Base-by-base conservation (phyloP, 108 stramenopile species). In the Phaeodactylum tricornutum region DNA sequence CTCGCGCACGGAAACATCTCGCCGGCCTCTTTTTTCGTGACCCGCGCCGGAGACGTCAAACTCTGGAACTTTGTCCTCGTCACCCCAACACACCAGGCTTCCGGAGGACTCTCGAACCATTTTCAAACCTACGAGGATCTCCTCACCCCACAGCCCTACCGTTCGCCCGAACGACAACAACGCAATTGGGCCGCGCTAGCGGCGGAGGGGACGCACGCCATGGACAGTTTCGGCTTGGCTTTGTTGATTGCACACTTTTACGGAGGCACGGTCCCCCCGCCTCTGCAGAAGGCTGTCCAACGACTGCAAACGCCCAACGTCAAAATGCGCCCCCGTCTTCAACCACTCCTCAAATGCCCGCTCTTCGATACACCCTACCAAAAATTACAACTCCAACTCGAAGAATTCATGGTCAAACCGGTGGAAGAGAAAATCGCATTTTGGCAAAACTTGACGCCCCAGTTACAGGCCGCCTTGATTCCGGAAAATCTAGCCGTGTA, bases 41-140 rank as follows among this genome's bases (percentile, higher is more conserved):
- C 86, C 6, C 72, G 65, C 11, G 59, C 71, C 25, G 91, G 90
- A 9, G 91, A 92, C 55, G 87, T 85, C 53, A 92, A 92, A 52
- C 50, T 92, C 11, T 84, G 77, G 55, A 79, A 76, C 29, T 92
- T 84, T 61, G 66, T 64, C 41, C 35, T 92, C 0, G 50, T 69
- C n/a, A 81, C 79, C 1, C 75, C 76, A 8, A 60, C 67, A 29
- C 64, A 57, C 17, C 61, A 66, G 29, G 73, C 61, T 16, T 55
- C 55, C 1, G 77, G 74, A 2, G 79, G 78, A 23, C 81, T 84
- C 17, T 59, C 71, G 15, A 54, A 62, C 8, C 79, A 81, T 43
- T 87, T 87, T 59, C 61, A 66, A 29, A 60, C 70, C 9, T 87
- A 62, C 50, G 84, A 85, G 49, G 57, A 15, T 7, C n/a, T 34